Base-by-base conservation (phyloP, 768 basidiomycete species). In the Pluteus cervinus region DNA sequence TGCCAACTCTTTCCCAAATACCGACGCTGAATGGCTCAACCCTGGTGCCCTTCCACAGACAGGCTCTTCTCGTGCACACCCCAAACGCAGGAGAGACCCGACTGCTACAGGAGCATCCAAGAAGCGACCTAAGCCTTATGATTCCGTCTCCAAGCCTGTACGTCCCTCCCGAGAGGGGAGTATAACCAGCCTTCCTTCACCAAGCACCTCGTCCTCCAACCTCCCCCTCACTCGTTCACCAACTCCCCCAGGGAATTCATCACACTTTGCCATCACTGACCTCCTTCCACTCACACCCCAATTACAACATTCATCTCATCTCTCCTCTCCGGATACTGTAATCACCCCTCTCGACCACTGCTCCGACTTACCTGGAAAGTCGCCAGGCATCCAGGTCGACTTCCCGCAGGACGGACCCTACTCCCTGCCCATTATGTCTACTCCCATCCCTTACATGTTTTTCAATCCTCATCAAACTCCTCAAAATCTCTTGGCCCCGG, bases 101-200 rank as follows among this genome's bases (percentile, higher is more conserved):
- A 45, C 49, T 8, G 41, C 46, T 5, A 53, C 52, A 28, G 40
- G 38, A n/a, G 52, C 53, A 3, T 52, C 48, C 26, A 81, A 75
- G 55, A 77, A 73, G 43, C 76, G 86, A 20, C 68, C 73, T 3
- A 88, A 86, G 54, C 84, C 84, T 3, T 85, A 86, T 46, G 81
- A 85, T 49, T 52, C 64, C 42, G 46, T 63, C 15, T 60, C 60
- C 24, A 81, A 73, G 47, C 65, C 68, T 17, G 61, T 50, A 41
- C 59, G 63, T 29, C 42, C 54, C 28, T 69, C 69, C 12, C 63
- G 77, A 45, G 79, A 80, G 57, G 63, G 71, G 16, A 81, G 78
- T 45, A 59, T 73, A 26, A 63, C 66, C 29, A 76, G 71, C 46
- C 45, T 65, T 9, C 61, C 69, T 31, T 77, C 76, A 6, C 66